Conservation (phyloP, 116 monocot genomes). For the Papilionanthe hybrid region DNA sequence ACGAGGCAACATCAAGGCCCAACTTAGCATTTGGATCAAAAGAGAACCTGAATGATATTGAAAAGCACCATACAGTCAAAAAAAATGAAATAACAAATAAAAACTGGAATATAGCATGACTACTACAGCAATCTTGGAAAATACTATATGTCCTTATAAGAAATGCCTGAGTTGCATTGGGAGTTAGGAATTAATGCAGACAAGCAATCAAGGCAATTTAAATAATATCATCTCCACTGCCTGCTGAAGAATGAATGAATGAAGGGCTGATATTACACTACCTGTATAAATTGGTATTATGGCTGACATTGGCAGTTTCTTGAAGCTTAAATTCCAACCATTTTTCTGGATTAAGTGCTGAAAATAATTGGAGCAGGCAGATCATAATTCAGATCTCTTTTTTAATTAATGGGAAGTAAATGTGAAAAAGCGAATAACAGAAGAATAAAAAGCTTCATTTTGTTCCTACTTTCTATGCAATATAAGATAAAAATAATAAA, state of each 20-base stretch:
- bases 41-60: conserved; percentile 49
- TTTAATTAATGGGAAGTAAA: neutral
- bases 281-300: conserved; percentile 83
- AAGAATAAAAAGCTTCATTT: too few species aligned
- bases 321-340: conserved; percentile 91
- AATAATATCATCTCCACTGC: neutral
- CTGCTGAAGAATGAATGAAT: neutral
- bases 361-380: neutral
- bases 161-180: neutral
- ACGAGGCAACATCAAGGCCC: conserved; percentile 91
- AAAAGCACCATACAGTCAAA: neutral
- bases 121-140: neutral
- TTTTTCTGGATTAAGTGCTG: conserved; percentile 82
- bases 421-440: neutral
- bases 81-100: conserved; percentile 3
- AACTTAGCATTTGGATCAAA: conserved; percentile 74
- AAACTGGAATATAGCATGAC: neutral
- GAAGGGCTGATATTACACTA: conserved; percentile 9
- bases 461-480: too few species aligned
- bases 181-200: neutral
- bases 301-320: conserved; percentile 79
- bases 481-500: too few species aligned
- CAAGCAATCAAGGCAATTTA: neutral
- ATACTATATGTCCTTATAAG: neutral
- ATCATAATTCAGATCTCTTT: neutral